Base-by-base conservation (phyloP, 352 stramenopile species). In the Phytophthora tentaculata region DNA sequence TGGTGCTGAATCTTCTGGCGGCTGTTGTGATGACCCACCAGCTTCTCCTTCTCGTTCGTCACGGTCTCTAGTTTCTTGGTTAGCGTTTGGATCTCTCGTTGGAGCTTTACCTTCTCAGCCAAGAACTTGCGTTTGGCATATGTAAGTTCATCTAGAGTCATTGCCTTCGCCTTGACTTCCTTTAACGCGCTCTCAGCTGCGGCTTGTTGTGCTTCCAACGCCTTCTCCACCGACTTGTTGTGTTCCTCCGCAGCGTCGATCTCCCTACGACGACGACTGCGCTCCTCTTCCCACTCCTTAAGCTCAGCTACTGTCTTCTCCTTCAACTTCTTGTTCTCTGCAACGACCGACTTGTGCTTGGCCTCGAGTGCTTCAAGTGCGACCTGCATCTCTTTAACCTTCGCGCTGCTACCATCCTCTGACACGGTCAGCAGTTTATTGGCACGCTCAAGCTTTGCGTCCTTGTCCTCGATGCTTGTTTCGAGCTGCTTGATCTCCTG, bases 1-100 rank as follows among this genome's bases (percentile, higher is more conserved):
- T 95, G 84, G 32, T 95, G 83, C 57, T 95, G 86, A 63, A 95
- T 95, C 69, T 90, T 91, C 57, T 95, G 86, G 9, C 83, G 80
- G 39, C 79, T 87, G 61, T 95, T 95, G 67, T 90, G 74, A 37
- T 95, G 86, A 3, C 84, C 84, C 8, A 92, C 83, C 8, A 95
- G 80, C 56, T 91, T 83, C 62, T 92, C 83, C 35, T 92, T 92
- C 47, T 84, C 84, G 57, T 70, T 86, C 64, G 49, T 84, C 60
- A 66, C 50, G 41, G 56, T 71, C 37, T 81, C 66, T 5, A 89
- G 63, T 63, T 86, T 88, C 39, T 86, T 79, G 14, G 56, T 71
- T 26, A 83, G 29, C 2, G 51, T 54, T 32, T 75, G 59, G 16
- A 74, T 71, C 7, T 83, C 76, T 20, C 69, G 74, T 23, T 87